Conservation (phyloP, 1,284 basidiomycete genomes). For the Afroboletus lepidellus region DNA sequence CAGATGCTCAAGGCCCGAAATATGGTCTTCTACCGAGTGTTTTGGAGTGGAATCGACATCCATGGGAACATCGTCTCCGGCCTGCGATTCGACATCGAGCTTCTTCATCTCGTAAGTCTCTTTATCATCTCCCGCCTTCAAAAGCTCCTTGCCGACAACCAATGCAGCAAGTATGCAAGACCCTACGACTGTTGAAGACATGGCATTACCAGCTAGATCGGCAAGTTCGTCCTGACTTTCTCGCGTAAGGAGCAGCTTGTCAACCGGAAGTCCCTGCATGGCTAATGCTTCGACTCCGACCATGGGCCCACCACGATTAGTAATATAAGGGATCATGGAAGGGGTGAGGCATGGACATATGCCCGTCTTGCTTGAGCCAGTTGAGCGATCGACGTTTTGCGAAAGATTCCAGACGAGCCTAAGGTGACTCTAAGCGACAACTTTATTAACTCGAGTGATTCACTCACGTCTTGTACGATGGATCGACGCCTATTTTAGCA, state of each 20-base stretch:
- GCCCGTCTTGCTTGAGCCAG: conserved; percentile 76
- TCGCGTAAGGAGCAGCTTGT: conserved; percentile 87
- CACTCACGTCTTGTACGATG: conserved; percentile 82
- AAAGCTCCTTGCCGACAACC: conserved; percentile 60
- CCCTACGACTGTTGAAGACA: conserved; percentile 96
- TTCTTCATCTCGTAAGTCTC: conserved; percentile 64
- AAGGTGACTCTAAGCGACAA: conserved; percentile 17
- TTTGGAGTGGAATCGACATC: conserved; percentile 41
- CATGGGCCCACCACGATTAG: conserved; percentile 95
- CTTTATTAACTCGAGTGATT: neutral
- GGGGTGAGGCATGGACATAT: conserved; percentile 93
- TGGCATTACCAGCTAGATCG: conserved; percentile 94
- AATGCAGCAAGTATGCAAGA: conserved; percentile 86
- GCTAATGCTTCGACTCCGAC: conserved; percentile 90
- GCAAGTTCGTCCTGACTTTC: conserved; percentile 93
- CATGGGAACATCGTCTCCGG: conserved; percentile 43
- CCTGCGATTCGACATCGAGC: conserved; percentile 38
- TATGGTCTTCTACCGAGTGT: conserved; percentile 44
- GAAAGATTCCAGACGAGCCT: conserved; percentile 96
- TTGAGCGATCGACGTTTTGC: conserved; percentile 92
- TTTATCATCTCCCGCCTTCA: conserved; percentile 62
- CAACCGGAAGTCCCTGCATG: conserved; percentile 90
- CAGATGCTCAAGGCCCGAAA: conserved; percentile 73
- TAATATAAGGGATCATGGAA: conserved; percentile 95
- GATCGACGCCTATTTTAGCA: conserved; percentile 78